Evolutionary conservation across 768 basidiomycete species (phyloP).

Genomic region (Trametes meyenii): DNA sequence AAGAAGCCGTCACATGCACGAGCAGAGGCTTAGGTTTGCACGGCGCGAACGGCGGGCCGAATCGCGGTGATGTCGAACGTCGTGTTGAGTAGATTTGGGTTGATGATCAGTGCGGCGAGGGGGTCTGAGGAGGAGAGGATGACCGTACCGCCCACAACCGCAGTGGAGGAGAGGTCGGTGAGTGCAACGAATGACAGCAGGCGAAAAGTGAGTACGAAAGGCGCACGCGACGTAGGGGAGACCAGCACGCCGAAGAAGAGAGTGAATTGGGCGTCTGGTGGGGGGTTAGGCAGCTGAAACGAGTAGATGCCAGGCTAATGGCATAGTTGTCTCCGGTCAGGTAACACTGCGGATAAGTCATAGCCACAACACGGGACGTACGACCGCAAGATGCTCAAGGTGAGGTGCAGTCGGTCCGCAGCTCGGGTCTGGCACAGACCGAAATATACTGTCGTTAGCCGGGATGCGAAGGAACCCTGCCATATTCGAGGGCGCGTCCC

Average conservation of each 20-base stretch:
- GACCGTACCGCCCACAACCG: slow-evolving; percentile 30
- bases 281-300: slow-evolving; percentile 5
- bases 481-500: slow-evolving; percentile 2
- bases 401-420: slow-evolving; percentile 21
- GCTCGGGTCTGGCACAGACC: slow-evolving; percentile 11
- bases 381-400: slow-evolving; percentile 11
- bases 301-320: slow-evolving; percentile 7
- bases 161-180: background rate
- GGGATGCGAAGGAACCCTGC: slow-evolving; percentile 17
- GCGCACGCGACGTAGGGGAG: slow-evolving; percentile 29
- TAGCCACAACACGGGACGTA: background rate
- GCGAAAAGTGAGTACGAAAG: no score
- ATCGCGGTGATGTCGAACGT: slow-evolving; percentile 34
- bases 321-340: background rate
- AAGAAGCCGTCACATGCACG: slow-evolving; percentile 4
- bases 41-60: slow-evolving; percentile 19
- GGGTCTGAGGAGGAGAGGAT: slow-evolving; percentile 30
- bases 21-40: slow-evolving; percentile 7
- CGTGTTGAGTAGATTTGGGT: slow-evolving; percentile 31
- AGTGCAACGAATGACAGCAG: no score
- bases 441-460: background rate
- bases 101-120: slow-evolving; percentile 30
- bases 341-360: no score
- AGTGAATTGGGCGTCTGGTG: slow-evolving; percentile 26
- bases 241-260: slow-evolving; percentile 21